A percentile compares a stretch with the other conserved stretches of the same genome.
Evolutionary conservation across 176 grass and related monocot genomes (phyloP).

Genomic region (Puccinellia tenuiflora): DNA sequence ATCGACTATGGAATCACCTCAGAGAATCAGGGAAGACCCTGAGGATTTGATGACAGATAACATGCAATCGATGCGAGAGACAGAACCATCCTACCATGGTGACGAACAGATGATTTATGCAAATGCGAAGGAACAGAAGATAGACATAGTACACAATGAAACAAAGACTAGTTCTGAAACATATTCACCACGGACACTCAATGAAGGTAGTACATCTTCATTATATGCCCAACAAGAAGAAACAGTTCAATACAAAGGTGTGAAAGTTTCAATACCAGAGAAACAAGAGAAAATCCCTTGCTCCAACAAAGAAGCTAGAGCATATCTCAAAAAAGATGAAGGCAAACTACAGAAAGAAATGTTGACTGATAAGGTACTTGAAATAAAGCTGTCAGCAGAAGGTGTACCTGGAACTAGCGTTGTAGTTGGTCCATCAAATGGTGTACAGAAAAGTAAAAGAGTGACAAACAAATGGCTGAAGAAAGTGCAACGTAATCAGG

Average conservation of each 20-base stretch:
- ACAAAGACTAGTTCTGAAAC: background rate
- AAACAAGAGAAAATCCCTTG: background rate
- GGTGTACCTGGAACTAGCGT: background rate
- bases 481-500: background rate
- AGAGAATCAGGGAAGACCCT: background rate
- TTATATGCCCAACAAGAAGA: background rate
- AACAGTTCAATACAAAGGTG: background rate
- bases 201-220: background rate
- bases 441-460: conserved; percentile 6
- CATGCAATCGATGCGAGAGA: background rate
- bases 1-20: background rate
- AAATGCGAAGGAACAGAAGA: background rate
- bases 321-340: background rate
- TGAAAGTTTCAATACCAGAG: background rate
- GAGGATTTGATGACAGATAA: background rate
- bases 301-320: conserved; percentile 13
- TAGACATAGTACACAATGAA: background rate
- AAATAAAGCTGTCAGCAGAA: conserved; percentile 7
- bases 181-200: background rate
- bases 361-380: background rate
- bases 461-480: conserved; percentile 10
- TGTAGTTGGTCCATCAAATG: conserved; percentile 17
- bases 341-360: conserved; percentile 10
- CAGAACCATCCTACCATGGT: background rate
- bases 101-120: background rate